phyloP scores from a whole-genome alignment of 2,329 filamentous ascomycete species.

The Talaromyces sp. region DNA sequence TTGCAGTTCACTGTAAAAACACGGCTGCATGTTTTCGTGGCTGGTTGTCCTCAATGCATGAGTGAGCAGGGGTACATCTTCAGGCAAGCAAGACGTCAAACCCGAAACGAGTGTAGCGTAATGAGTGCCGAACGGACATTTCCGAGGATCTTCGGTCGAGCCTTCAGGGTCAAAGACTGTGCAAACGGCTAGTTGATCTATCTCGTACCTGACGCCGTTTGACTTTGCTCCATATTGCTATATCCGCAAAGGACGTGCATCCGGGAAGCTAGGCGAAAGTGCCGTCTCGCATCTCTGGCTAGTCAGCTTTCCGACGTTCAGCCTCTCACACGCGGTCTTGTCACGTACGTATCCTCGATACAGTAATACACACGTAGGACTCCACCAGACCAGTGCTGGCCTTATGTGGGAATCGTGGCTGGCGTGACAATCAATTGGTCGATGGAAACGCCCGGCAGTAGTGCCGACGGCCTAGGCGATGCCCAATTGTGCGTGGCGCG shows the following conservation, averaged over 20 bases:
- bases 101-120: neutral
- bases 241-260: slow-evolving; percentile 12
- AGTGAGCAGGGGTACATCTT: slow-evolving; percentile 2
- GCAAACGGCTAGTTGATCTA: neutral
- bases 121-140: neutral
- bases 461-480: slow-evolving; percentile 11
- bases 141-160: neutral
- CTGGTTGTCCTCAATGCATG: slow-evolving; percentile 7
- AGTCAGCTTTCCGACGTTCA: neutral
- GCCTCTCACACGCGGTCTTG: slow-evolving; percentile 11
- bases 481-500: neutral
- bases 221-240: slow-evolving; percentile 7
- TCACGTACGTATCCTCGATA: neutral
- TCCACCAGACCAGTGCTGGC: neutral
- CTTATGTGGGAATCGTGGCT: neutral
- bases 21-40: neutral
- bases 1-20: neutral
- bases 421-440: slow-evolving; percentile 1
- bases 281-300: slow-evolving; percentile 5
- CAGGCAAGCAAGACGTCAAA: neutral
- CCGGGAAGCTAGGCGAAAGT: slow-evolving; percentile 14
- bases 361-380: neutral
- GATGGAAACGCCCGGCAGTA: slow-evolving; percentile 9
- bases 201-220: slow-evolving; percentile 11
- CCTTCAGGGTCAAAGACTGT: neutral